Evolutionary conservation across 2,329 filamentous ascomycete genomes (phyloP).

Genomic region (Nemania sp.): DNA sequence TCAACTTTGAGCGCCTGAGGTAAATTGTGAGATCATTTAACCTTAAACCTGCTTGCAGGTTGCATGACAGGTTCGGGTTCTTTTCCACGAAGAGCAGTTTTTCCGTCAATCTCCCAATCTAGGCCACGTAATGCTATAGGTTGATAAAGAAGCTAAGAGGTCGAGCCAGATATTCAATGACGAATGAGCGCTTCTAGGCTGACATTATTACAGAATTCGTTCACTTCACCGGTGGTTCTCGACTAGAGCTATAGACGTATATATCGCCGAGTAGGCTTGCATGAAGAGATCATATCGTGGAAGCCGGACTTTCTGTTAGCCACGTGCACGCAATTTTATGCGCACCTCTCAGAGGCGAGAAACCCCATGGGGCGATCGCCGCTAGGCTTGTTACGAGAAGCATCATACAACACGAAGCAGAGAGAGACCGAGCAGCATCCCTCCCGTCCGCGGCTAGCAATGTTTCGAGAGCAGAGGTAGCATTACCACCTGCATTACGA

Average conservation of each 20-base stretch:
- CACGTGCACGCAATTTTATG: not conserved
- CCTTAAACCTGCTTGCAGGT: too few relatives aligned
- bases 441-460: not conserved
- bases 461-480: not conserved
- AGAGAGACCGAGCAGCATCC: not conserved
- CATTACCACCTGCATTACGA: slow-evolving; percentile 13
- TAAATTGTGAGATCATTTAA: too few relatives aligned
- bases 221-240: not conserved
- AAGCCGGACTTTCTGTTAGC: not conserved
- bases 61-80: not conserved
- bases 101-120: not conserved
- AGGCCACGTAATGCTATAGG: not conserved
- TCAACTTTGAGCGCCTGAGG: too few relatives aligned
- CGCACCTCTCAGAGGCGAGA: slow-evolving; percentile 12
- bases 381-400: not conserved
- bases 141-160: not conserved
- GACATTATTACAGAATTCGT: not conserved
- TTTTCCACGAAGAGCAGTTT: not conserved
- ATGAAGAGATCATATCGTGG: not conserved
- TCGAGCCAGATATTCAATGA: not conserved
- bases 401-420: not conserved
- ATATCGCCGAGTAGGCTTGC: slow-evolving; percentile 7
- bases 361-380: slow-evolving; percentile 17
- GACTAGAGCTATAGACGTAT: not conserved
- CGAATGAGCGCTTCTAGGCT: not conserved